phyloP scores from a whole-genome alignment of 345 rosid species.

The Mangifera indica region DNA sequence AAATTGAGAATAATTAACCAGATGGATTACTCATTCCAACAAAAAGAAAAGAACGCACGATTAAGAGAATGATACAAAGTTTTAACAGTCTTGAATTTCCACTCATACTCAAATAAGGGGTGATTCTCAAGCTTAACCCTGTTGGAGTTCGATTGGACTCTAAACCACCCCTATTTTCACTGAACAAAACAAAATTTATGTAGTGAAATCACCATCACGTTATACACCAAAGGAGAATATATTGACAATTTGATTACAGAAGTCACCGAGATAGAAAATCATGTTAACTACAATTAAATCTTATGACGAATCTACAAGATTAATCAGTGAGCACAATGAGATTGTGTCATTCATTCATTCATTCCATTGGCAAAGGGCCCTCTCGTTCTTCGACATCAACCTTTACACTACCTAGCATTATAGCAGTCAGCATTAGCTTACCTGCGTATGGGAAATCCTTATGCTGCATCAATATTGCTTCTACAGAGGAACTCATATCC shows the following conservation, averaged over 20 bases:
- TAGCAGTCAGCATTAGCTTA: constrained; percentile 77
- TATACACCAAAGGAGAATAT: background rate
- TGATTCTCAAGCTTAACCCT: too few relatives aligned
- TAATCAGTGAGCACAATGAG: background rate
- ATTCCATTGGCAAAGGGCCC: constrained; percentile 32
- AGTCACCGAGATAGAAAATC: background rate
- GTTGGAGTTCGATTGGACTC: too few relatives aligned
- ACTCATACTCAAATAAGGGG: too few relatives aligned
- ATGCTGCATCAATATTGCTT: constrained; percentile 80
- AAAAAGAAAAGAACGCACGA: too few relatives aligned
- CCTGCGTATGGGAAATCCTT: constrained; percentile 82
- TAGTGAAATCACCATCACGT: too few relatives aligned
- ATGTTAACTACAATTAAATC: background rate
- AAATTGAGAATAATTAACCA: too few relatives aligned
- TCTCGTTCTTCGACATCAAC: constrained; percentile 29
- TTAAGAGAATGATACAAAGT: too few relatives aligned
- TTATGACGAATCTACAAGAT: background rate
- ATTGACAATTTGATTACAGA: background rate
- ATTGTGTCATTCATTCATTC: too few relatives aligned
- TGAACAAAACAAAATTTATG: too few relatives aligned
- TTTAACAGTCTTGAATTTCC: too few relatives aligned
- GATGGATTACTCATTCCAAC: too few relatives aligned
- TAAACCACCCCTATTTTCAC: too few relatives aligned
- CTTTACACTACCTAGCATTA: constrained; percentile 58
- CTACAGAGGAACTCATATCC: constrained; percentile 51